A percentile compares a stretch with the other conserved stretches of the same genome.
phyloP scores from a whole-genome alignment of 2,329 filamentous ascomycete genomes.

The Berkeleyomyces basicola region DNA sequence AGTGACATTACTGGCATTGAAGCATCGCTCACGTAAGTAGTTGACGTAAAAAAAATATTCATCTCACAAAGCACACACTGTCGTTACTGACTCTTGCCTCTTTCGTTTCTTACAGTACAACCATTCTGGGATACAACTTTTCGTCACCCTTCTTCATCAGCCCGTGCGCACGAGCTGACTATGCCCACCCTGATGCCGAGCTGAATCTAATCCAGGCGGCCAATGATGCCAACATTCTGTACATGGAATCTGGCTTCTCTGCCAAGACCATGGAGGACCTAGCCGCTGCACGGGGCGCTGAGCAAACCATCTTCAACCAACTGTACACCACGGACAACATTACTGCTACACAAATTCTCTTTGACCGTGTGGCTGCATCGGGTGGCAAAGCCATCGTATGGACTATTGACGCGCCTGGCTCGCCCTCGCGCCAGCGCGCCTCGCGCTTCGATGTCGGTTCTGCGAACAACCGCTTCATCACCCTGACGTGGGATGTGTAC shows the following conservation, averaged over 20 bases:
- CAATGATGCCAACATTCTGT: slow-evolving; percentile 28
- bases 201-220: slow-evolving; percentile 31
- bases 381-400: slow-evolving; percentile 25
- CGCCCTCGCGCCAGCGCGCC: slow-evolving; percentile 22
- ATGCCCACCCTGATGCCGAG: slow-evolving; percentile 28
- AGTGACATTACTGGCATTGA: slow-evolving; percentile 24
- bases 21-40: slow-evolving; percentile 19
- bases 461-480: slow-evolving; percentile 16
- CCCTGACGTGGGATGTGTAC: slow-evolving; percentile 14
- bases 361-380: slow-evolving; percentile 20
- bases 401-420: slow-evolving; percentile 20
- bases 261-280: slow-evolving; percentile 23
- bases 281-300: slow-evolving; percentile 17
- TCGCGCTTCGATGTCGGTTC: slow-evolving; percentile 24
- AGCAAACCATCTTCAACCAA: slow-evolving; percentile 17
- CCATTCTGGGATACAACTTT: slow-evolving; percentile 31
- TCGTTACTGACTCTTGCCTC: slow-evolving; percentile 13
- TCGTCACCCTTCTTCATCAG: slow-evolving; percentile 33
- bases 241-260: slow-evolving; percentile 23
- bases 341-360: slow-evolving; percentile 20
- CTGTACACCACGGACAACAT: slow-evolving; percentile 22
- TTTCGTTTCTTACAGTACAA: slow-evolving; percentile 19
- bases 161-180: slow-evolving; percentile 28
- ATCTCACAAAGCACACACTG: slow-evolving; percentile 14
- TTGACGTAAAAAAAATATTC: slow-evolving; percentile 11